A percentile compares a stretch with the other conserved stretches of the same genome.
Evolutionary conservation across 805 yeast species (phyloP).

Genomic region (Metschnikowia drakensbergensis): DNA sequence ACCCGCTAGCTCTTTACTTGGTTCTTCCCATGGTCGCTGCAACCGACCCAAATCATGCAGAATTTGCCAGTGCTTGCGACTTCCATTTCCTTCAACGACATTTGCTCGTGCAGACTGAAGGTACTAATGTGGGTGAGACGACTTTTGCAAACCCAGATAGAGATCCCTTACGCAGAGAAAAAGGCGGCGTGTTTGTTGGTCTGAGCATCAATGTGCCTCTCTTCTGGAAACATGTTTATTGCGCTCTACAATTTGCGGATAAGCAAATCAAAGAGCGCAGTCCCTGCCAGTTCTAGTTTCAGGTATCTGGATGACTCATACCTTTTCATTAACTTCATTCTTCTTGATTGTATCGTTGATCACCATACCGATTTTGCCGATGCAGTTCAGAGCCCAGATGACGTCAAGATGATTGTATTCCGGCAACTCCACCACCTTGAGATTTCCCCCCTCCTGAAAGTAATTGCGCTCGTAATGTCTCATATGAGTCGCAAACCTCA

Average conservation of each 20-base stretch:
- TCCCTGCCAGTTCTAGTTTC: not conserved
- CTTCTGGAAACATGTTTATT: slow-evolving; percentile 15
- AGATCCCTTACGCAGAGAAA: slow-evolving; percentile 16
- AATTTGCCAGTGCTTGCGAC: slow-evolving; percentile 17
- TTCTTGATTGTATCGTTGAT: slow-evolving; percentile 16
- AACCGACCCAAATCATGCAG: slow-evolving; percentile 5
- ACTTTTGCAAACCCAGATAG: slow-evolving; percentile 9
- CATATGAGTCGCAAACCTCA: slow-evolving; percentile 61
- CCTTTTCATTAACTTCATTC: not conserved
- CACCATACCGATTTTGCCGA: slow-evolving; percentile 55
- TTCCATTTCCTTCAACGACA: slow-evolving; percentile 26
- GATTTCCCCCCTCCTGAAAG: slow-evolving; percentile 33
- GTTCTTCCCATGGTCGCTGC: slow-evolving; percentile 13
- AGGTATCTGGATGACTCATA: not conserved
- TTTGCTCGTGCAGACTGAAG: slow-evolving; percentile 25
- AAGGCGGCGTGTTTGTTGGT: slow-evolving; percentile 15
- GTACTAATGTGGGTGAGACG: slow-evolving; percentile 32
- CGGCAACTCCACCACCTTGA: slow-evolving; percentile 44
- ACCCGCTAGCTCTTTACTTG: slow-evolving; percentile 17
- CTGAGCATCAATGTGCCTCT: slow-evolving; percentile 9
- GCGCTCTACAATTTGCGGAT: slow-evolving; percentile 15
- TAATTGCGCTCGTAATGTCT: slow-evolving; percentile 48
- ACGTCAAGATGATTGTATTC: slow-evolving; percentile 87
- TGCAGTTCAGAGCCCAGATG: slow-evolving; percentile 82
- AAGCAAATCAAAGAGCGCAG: slow-evolving; percentile 2